phyloP scores from a whole-genome alignment of 129 eudicot genomes.

The Erigeron canadensis region DNA sequence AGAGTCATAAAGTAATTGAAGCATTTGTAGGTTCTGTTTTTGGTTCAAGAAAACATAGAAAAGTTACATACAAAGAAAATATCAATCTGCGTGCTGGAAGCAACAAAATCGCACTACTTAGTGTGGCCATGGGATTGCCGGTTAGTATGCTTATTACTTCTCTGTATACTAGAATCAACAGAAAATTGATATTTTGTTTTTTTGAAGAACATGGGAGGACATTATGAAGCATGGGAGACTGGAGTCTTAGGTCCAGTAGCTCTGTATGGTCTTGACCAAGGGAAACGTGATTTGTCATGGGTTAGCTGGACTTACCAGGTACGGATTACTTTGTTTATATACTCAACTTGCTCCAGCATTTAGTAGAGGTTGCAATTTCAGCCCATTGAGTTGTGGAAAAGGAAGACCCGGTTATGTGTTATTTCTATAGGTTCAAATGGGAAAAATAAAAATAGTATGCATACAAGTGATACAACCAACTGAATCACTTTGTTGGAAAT shows the following conservation, averaged over 20 bases:
- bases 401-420: neutral
- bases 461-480: neutral
- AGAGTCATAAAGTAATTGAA: constrained; percentile 2
- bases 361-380: neutral
- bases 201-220: constrained; percentile 83
- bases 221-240: constrained; percentile 82
- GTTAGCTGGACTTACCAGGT: constrained; percentile 91
- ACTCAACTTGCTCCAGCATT: neutral
- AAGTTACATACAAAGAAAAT: constrained; percentile 47
- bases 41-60: constrained; percentile 75
- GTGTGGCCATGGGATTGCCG: constrained; percentile 93
- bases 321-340: neutral
- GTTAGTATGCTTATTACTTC: constrained; percentile 43
- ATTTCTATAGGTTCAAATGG: neutral
- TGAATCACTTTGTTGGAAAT: neutral
- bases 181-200: neutral
- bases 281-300: constrained; percentile 82
- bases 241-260: constrained; percentile 92
- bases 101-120: constrained; percentile 74
- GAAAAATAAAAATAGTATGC: neutral
- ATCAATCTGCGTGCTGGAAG: constrained; percentile 74
- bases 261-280: constrained; percentile 72
- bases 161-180: neutral
- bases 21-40: constrained; percentile 64
- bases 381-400: neutral